phyloP scores from a whole-genome alignment of 805 yeast genomes.

The Yamadazyma takamatsuzukensis region DNA sequence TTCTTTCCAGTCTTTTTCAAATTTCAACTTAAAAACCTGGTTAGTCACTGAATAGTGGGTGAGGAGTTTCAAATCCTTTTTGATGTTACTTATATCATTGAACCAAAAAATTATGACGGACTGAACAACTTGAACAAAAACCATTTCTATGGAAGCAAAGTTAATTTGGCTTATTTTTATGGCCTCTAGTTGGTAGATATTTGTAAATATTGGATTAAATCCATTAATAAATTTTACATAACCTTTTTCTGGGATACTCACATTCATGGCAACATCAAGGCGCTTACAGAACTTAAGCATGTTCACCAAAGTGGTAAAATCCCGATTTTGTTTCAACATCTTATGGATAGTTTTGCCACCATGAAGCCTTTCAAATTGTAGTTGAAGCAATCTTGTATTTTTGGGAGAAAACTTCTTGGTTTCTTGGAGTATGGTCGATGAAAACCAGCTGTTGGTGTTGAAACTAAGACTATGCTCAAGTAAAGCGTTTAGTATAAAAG shows the following conservation, averaged over 20 bases:
- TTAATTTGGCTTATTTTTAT: no score
- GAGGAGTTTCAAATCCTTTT: conserved; percentile 7
- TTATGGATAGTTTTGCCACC: no score
- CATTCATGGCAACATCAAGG: not conserved
- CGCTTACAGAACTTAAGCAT: conserved; percentile 2
- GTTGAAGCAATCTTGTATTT: no score
- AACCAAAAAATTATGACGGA: conserved; percentile 9
- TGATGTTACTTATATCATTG: not conserved
- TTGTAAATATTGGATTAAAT: conserved; percentile 3
- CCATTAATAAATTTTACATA: conserved; percentile 3
- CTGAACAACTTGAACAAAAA: conserved; percentile 8
- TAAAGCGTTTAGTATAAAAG: no score
- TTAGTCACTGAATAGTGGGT: conserved; percentile 7
- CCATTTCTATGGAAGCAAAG: no score
- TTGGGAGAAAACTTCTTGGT: no score
- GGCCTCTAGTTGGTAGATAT: conserved; percentile 5
- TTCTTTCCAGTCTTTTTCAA: no score
- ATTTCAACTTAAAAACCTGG: conserved; percentile 3
- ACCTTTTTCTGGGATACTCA: not conserved
- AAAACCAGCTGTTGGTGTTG: no score
- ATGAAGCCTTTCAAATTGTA: no score
- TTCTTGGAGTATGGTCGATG: no score
- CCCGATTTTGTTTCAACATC: conserved; percentile 4
- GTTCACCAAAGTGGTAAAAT: conserved; percentile 8
- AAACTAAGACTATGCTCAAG: no score